Evolutionary conservation across 1,139 yeast genomes (phyloP).

Genomic region (Zygosaccharomyces sapae): DNA sequence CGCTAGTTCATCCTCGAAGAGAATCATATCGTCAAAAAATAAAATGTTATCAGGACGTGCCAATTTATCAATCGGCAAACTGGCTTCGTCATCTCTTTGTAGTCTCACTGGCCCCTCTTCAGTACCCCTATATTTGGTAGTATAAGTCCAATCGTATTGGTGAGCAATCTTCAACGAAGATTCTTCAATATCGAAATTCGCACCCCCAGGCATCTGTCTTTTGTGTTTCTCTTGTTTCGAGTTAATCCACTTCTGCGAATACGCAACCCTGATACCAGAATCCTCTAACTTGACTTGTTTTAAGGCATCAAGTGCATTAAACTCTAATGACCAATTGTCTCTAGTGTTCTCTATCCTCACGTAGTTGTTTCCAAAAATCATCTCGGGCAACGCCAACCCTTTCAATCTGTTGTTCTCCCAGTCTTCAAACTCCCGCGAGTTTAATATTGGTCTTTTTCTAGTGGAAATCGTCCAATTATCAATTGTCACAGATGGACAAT

Average conservation of each 20-base stretch:
- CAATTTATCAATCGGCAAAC: constrained; percentile 67
- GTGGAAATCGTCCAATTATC: constrained; percentile 77
- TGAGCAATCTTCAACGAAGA: constrained; percentile 54
- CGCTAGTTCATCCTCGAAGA: constrained; percentile 92
- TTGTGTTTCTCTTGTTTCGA: constrained; percentile 47
- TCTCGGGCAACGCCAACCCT: constrained; percentile 87
- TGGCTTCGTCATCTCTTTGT: constrained; percentile 30
- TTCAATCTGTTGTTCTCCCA: constrained; percentile 50
- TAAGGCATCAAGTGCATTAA: constrained; percentile 78
- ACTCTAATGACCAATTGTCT: constrained; percentile 49
- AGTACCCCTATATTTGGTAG: constrained; percentile 73
- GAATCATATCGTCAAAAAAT: constrained; percentile 80
- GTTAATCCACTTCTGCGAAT: constrained; percentile 83
- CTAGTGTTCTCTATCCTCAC: constrained; percentile 48
- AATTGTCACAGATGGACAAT: constrained; percentile 61
- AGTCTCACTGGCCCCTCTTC: constrained; percentile 18
- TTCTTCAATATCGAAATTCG: constrained; percentile 33
- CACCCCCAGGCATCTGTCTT: constrained; percentile 21
- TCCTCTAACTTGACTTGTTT: constrained; percentile 56
- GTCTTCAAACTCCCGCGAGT: constrained; percentile 66
- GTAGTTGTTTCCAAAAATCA: constrained; percentile 90
- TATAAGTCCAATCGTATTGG: constrained; percentile 96
- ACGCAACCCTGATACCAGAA: constrained; percentile 61
- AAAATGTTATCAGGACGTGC: constrained; percentile 77
- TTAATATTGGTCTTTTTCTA: constrained; percentile 70